Evolutionary conservation across 768 basidiomycete genomes (phyloP), one percentile per base, ranked within the genome.

Genomic region (Chalciporus sphaerocephalus): DNA sequence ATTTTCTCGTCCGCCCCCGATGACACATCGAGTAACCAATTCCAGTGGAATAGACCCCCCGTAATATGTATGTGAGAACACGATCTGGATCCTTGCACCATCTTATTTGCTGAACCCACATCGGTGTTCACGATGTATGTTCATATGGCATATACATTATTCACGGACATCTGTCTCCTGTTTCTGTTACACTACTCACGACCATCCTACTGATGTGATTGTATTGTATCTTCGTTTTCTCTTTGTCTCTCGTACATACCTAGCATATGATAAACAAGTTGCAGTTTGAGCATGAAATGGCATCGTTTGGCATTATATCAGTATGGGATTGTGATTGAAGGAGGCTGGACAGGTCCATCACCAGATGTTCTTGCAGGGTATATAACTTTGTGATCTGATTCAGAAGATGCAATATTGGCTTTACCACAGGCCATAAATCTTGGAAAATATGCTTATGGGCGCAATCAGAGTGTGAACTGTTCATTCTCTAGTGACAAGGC

Each of bases 1-100:
- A 12, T 71, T 71, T 41, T 71, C 70, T 24, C 66, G 70, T 10
- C 70, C 69, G 5, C 69, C 69, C 10, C 59, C 65, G 13, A 44
- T 44, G 42, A 53, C 41, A 1, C 47, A 50, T 40, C 41, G 46
- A 30, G 33, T 21, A 18, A 13, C 22, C 21, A 13, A 42, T 30
- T 23, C 41, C 32, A 24, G 32, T 42, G 50, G 42, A 48, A 39
- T 45, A 38, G 46, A 49, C 24, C 37, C 40, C 39, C 37, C 22
- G 9, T 62, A 47, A 62, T 20, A 1, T 23, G 24, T 23, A 37
- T n/a, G 13, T 41, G 28, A 28, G 28, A 27, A 22, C 15, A 23
- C 21, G 33, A 35, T 24, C 15, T n/a, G 40, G 42, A 39, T 34
- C 25, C 35, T 39, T 8, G 27, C 9, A 27, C 7, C 5, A 11